Evolutionary conservation across 345 rosid species (phyloP), one percentile per base, ranked within the genome.

Genomic region (Heritiera fomes): DNA sequence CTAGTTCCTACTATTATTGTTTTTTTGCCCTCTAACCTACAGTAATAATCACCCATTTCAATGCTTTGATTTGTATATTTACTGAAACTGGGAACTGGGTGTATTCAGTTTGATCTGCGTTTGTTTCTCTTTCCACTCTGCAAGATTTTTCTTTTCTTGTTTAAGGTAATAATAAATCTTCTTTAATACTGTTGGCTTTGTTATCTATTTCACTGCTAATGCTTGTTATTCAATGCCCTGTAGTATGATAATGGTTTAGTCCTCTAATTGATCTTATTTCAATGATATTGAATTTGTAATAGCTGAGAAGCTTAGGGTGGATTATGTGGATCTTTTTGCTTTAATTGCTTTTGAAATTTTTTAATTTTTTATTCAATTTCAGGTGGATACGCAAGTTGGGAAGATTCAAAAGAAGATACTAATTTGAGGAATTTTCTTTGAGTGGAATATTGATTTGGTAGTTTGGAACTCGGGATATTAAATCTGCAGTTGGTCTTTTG

Each of bases 331-430:
- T 14, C 1, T 71, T 4, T 17, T 17, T 52, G 20, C 12, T 47
- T 13, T 7, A 49, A 70, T 2, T 47, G 55, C 34, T 28, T 47
- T 0, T 20, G 20, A 70, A 69, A 4, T n/a, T 46, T 28, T 47
- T 11, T 28, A 6, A 2, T 14, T 49, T 34, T 50, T 34, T 53
- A 34, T 20, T 18, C 28, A 52, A 61, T 53, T 32, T 52, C 10
- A 18, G 8, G 68, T 71, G 75, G 14, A 72, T 40, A 72, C 53
- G 75, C 62, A 10, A 71, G 15, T 34, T 32, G 62, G 62, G 62
- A 52, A 52, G 61, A 53, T 32, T 72, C 62, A 52, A 43, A 52
- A 34, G 1, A 5, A 34, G 28, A 1, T 64, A 6, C 69, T 64
- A 34, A 34, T 34, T 34, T 34, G 46, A 64, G 69, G 69, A 14